Evolutionary conservation across 306 rosid species (phyloP).

Genomic region (Fragaria nilgerrensis): DNA sequence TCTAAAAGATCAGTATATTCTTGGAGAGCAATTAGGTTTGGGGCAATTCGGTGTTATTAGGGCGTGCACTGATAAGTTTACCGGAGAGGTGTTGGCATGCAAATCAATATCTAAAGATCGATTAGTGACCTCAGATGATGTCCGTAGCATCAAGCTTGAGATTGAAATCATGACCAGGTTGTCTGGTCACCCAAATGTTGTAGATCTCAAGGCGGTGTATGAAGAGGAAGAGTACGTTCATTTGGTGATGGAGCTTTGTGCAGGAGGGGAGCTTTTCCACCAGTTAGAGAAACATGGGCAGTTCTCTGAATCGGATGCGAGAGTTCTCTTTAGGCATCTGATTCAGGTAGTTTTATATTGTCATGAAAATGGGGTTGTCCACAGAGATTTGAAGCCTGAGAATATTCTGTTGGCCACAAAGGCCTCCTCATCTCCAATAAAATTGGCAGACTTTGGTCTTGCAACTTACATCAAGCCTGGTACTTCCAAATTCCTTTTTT

Average conservation of each 20-base stretch:
- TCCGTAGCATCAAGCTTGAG: conserved; percentile 74
- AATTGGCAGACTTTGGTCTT: conserved; percentile 86
- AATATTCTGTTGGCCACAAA: conserved; percentile 75
- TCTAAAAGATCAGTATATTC: conserved; percentile 60
- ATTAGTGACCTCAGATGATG: conserved; percentile 70
- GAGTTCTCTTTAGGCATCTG: conserved; percentile 72
- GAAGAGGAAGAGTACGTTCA: conserved; percentile 82
- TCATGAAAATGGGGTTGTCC: conserved; percentile 82
- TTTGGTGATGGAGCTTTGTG: conserved; percentile 94
- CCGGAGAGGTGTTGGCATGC: conserved; percentile 79
- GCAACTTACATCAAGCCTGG: conserved; percentile 90
- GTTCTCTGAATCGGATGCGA: conserved; percentile 66
- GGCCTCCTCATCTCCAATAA: conserved; percentile 71
- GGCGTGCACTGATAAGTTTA: conserved; percentile 57
- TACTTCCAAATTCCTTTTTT: conserved; percentile 28
- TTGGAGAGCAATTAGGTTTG: conserved; percentile 81
- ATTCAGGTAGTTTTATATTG: conserved; percentile 85
- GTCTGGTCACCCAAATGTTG: conserved; percentile 87
- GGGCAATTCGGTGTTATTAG: conserved; percentile 82
- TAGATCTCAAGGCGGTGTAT: conserved; percentile 82
- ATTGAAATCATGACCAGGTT: conserved; percentile 82
- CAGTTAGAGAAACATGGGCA: conserved; percentile 70
- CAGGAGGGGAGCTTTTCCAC: conserved; percentile 88
- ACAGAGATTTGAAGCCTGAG: conserved; percentile 86
- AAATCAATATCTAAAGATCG: conserved; percentile 81